These are phyloP conservation scores for Talaromyces funiculosus DNA, from an alignment of 2,329 filamentous ascomycete genomes.

Conservation along the genomic window DNA sequence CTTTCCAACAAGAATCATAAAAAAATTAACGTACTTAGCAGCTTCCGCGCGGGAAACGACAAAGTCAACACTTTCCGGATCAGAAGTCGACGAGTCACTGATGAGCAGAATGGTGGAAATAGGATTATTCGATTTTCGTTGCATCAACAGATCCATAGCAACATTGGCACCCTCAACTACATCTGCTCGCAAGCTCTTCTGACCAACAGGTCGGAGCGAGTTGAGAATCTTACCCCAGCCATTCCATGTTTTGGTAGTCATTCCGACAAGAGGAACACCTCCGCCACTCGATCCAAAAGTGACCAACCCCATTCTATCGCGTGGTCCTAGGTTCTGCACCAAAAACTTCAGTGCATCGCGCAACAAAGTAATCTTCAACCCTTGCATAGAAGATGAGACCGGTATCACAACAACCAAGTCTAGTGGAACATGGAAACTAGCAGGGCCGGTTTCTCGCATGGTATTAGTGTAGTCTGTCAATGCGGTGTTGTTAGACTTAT, in stretches of 20 bases:
- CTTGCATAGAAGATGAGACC: slow-evolving; percentile 97
- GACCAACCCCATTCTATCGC: slow-evolving; percentile 93
- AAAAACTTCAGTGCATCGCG: slow-evolving; percentile 89
- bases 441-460: slow-evolving; percentile 40
- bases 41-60: slow-evolving; percentile 94
- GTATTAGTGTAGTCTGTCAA: slow-evolving; percentile 87
- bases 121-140: slow-evolving; percentile 90
- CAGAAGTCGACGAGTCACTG: slow-evolving; percentile 92
- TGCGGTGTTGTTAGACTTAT: slow-evolving; percentile 77
- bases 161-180: slow-evolving; percentile 97
- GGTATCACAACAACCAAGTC: slow-evolving; percentile 96
- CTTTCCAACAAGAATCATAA: not conserved
- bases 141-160: slow-evolving; percentile 97
- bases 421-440: slow-evolving; percentile 76
- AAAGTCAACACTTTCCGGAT: slow-evolving; percentile 93
- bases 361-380: slow-evolving; percentile 94
- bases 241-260: slow-evolving; percentile 91
- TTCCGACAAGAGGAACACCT: slow-evolving; percentile 90
- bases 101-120: slow-evolving; percentile 94
- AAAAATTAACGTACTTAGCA: slow-evolving; percentile 63
- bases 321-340: slow-evolving; percentile 79
- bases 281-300: slow-evolving; percentile 94
- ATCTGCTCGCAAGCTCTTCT: slow-evolving; percentile 93
- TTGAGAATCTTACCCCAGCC: slow-evolving; percentile 84
- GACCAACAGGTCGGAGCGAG: slow-evolving; percentile 86